phyloP scores from a whole-genome alignment of 2,329 filamentous ascomycete genomes.

The Aspergillus melleus region DNA sequence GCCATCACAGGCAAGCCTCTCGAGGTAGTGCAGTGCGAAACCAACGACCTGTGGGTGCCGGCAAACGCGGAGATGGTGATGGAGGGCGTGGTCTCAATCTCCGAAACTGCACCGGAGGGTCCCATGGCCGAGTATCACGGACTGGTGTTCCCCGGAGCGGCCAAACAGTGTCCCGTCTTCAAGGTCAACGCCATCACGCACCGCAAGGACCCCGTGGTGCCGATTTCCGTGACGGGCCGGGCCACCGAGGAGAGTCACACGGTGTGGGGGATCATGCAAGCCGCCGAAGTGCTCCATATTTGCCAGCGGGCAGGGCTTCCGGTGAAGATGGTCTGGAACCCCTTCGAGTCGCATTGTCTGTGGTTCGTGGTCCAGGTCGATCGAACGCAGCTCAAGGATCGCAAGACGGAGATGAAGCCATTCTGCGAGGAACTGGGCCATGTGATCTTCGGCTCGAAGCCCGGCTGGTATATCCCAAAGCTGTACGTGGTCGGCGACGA shows the following conservation, averaged over 20 bases:
- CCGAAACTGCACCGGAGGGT: conserved; percentile 18
- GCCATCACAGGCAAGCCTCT: conserved; percentile 10
- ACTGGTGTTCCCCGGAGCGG: conserved; percentile 13
- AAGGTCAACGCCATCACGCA: conserved; percentile 22
- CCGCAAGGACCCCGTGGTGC: conserved; percentile 12
- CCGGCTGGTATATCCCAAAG: background rate
- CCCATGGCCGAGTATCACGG: conserved; percentile 26
- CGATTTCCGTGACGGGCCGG: conserved; percentile 17
- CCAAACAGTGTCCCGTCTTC: conserved; percentile 14
- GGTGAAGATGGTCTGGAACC: conserved; percentile 18
- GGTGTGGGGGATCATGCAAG: conserved; percentile 17
- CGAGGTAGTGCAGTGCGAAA: conserved; percentile 17
- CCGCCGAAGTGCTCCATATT: conserved; percentile 19
- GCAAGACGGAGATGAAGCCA: background rate
- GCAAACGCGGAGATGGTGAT: conserved; percentile 22
- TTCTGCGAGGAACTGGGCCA: background rate
- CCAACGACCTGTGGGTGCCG: conserved; percentile 20
- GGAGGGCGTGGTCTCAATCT: conserved; percentile 19
- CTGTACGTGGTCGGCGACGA: background rate
- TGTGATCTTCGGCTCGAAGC: background rate
- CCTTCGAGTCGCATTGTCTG: conserved; percentile 18
- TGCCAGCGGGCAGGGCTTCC: conserved; percentile 18
- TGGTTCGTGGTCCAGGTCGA: background rate
- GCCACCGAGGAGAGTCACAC: conserved; percentile 23
- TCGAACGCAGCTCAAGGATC: background rate